Evolutionary conservation across 352 stramenopile genomes (phyloP), one percentile per base, ranked within the genome.

Genomic region (Peronospora destructor): DNA sequence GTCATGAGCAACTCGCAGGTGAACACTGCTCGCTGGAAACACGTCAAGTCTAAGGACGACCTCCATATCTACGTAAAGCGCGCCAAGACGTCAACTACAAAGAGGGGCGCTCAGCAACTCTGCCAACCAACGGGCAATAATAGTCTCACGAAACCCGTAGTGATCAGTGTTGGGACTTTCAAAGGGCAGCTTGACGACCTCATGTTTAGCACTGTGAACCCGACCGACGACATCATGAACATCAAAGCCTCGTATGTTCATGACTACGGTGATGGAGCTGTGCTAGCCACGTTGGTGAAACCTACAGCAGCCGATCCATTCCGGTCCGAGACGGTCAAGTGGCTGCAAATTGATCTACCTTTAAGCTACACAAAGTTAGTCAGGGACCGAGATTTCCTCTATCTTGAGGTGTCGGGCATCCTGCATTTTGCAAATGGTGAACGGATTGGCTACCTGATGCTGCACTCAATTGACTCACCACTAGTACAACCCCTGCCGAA

Each of bases 391-490:
- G 57, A 65, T 9, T 65, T 54, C 11, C 34, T 65, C 0, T 65
- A 45, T 25, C 28, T 60, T 2, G 56, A 64, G 19, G 50, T 32
- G 0, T 56, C 56, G 11, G 56, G 56, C 2, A 52, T 60, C 11
- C 13, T 60, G 8, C 39, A 53, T 21, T 56, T 60, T 13, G n/a
- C 56, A 12, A 64, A 51, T 35, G 45, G 50, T 1, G 44, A 60
- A 14, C 50, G 45, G 4, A 34, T 85, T 12, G 76, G 76, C n/a
- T 87, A 71, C 62, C 54, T 80, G 30, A 58, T 87, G 17, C 60
- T 79, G 37, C 76, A 84, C 55, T 84, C 71, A 21, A 66, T 86
- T 10, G 53, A 70, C 10, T 76, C 79, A 23, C 61, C 63, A 0
- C 39, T 73, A 25, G 64, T 68, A 0, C 58, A 61, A 2, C 25